These are phyloP conservation scores for Colletotrichum sp. DNA, from an alignment of 2,329 filamentous ascomycete species.

Conservation along the genomic window DNA sequence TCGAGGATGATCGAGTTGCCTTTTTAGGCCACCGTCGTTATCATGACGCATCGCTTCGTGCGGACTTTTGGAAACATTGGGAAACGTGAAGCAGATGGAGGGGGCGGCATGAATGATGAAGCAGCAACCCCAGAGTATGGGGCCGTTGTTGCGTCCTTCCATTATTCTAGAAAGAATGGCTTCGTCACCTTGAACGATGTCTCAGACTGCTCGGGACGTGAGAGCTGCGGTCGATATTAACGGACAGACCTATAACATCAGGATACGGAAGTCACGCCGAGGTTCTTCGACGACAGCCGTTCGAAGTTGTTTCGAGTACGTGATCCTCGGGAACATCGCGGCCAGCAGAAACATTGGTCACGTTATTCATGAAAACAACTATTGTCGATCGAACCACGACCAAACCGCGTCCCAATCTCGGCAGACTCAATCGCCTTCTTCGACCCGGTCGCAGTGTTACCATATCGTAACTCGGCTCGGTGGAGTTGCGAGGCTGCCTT, in stretches of 20 bases:
- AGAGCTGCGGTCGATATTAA: not conserved
- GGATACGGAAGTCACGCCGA: slow-evolving; percentile 3
- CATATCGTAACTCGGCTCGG: not conserved
- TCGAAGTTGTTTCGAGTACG: not conserved
- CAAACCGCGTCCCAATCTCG: slow-evolving; percentile 1
- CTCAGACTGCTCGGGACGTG: not conserved
- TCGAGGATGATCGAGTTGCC: slow-evolving; percentile 16
- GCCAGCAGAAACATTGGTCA: not conserved
- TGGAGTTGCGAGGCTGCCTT: not conserved
- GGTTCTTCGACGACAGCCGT: not conserved
- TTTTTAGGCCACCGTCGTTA: slow-evolving; percentile 9
- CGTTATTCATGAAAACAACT: not conserved
- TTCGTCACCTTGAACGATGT: not conserved
- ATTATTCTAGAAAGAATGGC: slow-evolving; percentile 16
- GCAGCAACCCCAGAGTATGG: not conserved
- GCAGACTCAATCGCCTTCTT: not conserved
- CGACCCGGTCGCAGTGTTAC: not conserved
- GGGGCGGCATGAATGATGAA: not conserved
- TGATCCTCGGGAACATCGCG: not conserved
- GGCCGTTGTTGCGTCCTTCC: not conserved
- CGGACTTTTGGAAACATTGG: slow-evolving; percentile 7
- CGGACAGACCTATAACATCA: not conserved
- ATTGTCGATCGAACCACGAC: slow-evolving; percentile 2
- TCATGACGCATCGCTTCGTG: slow-evolving; percentile 10
- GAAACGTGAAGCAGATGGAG: slow-evolving; percentile 13